Conservation (phyloP, 352 stramenopile species). For the Phytophthora fragariaefolia region DNA sequence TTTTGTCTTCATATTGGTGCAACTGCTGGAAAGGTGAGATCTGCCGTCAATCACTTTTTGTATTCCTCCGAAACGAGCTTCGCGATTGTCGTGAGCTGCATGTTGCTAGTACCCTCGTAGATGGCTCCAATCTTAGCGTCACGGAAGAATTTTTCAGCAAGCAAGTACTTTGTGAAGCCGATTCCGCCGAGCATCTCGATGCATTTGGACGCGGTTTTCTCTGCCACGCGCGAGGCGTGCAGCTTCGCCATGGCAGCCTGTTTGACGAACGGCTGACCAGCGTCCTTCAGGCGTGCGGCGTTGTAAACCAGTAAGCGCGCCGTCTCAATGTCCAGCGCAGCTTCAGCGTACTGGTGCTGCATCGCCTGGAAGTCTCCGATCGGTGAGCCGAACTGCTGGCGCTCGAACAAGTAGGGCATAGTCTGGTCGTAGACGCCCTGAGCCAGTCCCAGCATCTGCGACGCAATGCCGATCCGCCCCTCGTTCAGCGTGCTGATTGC, state of each 20-base stretch:
- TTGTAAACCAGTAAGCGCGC: slow-evolving; percentile 95
- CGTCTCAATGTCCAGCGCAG: slow-evolving; percentile 95
- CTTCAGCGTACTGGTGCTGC: slow-evolving; percentile 97
- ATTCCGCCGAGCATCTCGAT: slow-evolving; percentile 97
- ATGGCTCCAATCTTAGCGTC: slow-evolving; percentile 98
- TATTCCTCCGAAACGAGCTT: slow-evolving; percentile 92
- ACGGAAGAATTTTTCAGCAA: slow-evolving; percentile 97
- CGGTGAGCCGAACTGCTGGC: slow-evolving; percentile 94
- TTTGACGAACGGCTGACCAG: slow-evolving; percentile 95
- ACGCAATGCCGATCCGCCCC: slow-evolving; percentile 96
- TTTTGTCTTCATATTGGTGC: background rate
- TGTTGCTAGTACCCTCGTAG: slow-evolving; percentile 98
- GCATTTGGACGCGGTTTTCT: slow-evolving; percentile 95
- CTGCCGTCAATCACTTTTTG: slow-evolving; percentile 60
- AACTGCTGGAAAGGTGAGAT: background rate
- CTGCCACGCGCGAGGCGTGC: slow-evolving; percentile 94
- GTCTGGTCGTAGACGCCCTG: slow-evolving; percentile 96
- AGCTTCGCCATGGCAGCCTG: slow-evolving; percentile 98
- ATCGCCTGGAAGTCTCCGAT: slow-evolving; percentile 97
- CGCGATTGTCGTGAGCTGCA: slow-evolving; percentile 95
- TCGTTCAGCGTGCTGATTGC: slow-evolving; percentile 98
- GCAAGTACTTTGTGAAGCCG: slow-evolving; percentile 95
- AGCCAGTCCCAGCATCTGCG: slow-evolving; percentile 97
- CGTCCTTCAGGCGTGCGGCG: slow-evolving; percentile 94
- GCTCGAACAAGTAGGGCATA: slow-evolving; percentile 96